Base-by-base conservation (phyloP, 2,329 filamentous ascomycete genomes). In the Monilinia fructigena region DNA sequence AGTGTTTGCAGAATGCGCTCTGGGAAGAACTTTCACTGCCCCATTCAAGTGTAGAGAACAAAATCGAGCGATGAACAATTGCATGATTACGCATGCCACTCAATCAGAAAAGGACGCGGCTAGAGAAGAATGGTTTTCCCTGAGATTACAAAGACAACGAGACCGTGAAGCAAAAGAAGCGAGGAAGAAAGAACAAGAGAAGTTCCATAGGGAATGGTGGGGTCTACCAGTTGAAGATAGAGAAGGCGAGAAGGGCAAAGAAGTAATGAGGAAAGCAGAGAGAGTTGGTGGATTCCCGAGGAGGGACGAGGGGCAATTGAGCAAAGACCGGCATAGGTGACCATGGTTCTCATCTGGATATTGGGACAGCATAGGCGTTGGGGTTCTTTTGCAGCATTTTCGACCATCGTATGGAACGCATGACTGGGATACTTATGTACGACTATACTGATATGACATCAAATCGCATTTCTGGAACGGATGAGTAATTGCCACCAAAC, bases 1-100 rank as follows among this genome's bases (percentile, higher is more conserved):
- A 97, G 94, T 90, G 69, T 99, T 99, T 77, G 95, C 95, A 67
- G 88, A 89, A 72, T 99, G 95, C 83, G 93, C 93, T 63, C 84
- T 89, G 60, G 89, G 89, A 76, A 90, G 92, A 71, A 98, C 93
- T 7, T 86, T 98, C 73, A 93, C 89, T 66, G 90, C 95, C 67
- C 90, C 93, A 16, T 97, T 95, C 82, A 85, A 88, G 63, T 99
- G 95, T 81, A 89, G 92, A 64, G 80, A 84, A 59, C 85, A 93
- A 75, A 90, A 93, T 74, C 87, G 89, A 69, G 83, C 84, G 47
- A 99, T 99, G 95, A 99, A 99, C 80, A 83, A 82, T 69, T 99
- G 95, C 81, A 97, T 99, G 93, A 83, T 93, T 72, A 79, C 83
- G 66, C 90, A 96, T 80, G 93, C 94, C 65, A 96, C 91, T 70